These are phyloP conservation scores for Botrytis fabae DNA, from an alignment of 2,329 filamentous ascomycete genomes.

Conservation along the genomic window DNA sequence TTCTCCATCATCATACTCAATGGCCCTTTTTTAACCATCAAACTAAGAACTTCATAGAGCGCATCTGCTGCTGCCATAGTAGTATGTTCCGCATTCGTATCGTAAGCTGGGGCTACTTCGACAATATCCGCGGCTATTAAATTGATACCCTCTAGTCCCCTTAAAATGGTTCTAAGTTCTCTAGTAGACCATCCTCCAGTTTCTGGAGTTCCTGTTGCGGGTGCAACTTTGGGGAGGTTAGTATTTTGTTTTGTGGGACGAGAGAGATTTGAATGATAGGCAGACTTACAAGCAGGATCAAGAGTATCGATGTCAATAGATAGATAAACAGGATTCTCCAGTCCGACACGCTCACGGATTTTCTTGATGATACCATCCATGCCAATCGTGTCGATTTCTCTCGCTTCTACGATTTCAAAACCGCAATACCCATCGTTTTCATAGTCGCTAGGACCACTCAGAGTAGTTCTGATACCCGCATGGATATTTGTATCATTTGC, in stretches of 20 bases:
- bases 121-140: constrained; percentile 71
- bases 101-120: constrained; percentile 71
- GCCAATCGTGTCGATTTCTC: constrained; percentile 68
- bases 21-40: constrained; percentile 79
- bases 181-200: constrained; percentile 75
- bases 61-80: constrained; percentile 73
- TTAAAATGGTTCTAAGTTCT: constrained; percentile 69
- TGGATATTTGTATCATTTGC: constrained; percentile 85
- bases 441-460: constrained; percentile 77
- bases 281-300: constrained; percentile 69
- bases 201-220: constrained; percentile 73
- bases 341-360: constrained; percentile 74
- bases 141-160: constrained; percentile 68
- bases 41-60: constrained; percentile 75
- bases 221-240: constrained; percentile 53
- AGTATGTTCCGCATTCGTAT: constrained; percentile 70
- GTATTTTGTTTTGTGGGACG: not conserved
- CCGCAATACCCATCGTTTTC: constrained; percentile 84
- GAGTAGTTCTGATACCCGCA: constrained; percentile 80
- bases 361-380: constrained; percentile 74
- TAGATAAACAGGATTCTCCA: constrained; percentile 73
- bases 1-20: constrained; percentile 51
- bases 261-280: not conserved
- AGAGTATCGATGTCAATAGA: constrained; percentile 87
- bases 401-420: constrained; percentile 77